Percentiles rank a stretch among this genome's conserved stretches.
Conservation (phyloP, 2,329 filamentous ascomycete species). For the Colletotrichum liaoningense region DNA sequence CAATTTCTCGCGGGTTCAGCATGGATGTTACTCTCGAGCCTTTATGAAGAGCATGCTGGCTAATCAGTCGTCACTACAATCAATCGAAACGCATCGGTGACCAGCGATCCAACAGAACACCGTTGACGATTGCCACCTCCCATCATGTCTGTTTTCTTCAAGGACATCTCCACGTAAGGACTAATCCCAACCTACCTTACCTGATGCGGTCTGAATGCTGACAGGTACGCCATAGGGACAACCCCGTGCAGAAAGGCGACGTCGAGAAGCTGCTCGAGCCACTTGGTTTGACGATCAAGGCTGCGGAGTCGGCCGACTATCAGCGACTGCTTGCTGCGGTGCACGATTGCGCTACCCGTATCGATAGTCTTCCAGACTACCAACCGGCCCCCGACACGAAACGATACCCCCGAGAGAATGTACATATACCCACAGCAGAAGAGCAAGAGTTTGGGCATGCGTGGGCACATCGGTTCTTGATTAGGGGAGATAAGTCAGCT, state of each 20-base stretch:
- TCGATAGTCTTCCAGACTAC: slow-evolving; percentile 59
- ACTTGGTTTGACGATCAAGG: slow-evolving; percentile 50
- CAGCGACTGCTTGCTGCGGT: slow-evolving; percentile 60
- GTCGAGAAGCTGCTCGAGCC: slow-evolving; percentile 48
- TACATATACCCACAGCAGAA: slow-evolving; percentile 50
- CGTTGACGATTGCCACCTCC: not conserved
- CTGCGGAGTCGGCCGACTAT: slow-evolving; percentile 55
- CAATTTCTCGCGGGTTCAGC: slow-evolving; percentile 1
- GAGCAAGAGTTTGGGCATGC: slow-evolving; percentile 60
- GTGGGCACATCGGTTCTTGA: slow-evolving; percentile 63
- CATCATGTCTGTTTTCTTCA: slow-evolving; percentile 53
- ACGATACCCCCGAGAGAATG: slow-evolving; percentile 56
- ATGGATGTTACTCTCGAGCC: not conserved
- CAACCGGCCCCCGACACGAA: slow-evolving; percentile 52
- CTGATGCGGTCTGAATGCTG: not conserved
- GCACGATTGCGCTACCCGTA: slow-evolving; percentile 60
- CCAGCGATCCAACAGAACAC: not conserved
- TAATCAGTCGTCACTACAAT: not conserved
- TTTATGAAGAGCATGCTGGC: slow-evolving; percentile 10
- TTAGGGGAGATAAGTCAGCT: slow-evolving; percentile 41
- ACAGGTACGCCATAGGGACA: slow-evolving; percentile 41
- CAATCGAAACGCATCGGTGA: not conserved
- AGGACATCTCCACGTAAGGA: slow-evolving; percentile 48
- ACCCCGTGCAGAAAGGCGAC: slow-evolving; percentile 54
- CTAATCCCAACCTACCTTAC: too few relatives aligned